A percentile compares a stretch with the other conserved stretches of the same genome.
phyloP scores from a whole-genome alignment of 208 protist genomes.

The Porcisia deanei region DNA sequence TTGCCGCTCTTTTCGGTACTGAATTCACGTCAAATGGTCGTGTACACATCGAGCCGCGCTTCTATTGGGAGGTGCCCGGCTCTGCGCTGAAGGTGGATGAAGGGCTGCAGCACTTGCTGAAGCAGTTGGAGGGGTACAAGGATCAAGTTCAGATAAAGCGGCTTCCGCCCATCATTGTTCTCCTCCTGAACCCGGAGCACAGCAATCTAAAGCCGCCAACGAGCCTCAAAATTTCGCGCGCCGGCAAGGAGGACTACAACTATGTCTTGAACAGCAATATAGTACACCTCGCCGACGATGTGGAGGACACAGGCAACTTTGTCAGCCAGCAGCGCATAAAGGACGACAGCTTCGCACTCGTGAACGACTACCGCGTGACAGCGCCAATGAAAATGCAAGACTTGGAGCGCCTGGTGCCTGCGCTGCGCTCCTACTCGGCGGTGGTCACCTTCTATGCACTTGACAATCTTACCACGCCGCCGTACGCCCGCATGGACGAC shows the following conservation, averaged over 20 bases:
- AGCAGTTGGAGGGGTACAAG: constrained; percentile 83
- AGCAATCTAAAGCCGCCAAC: constrained; percentile 82
- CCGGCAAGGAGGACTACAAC: constrained; percentile 84
- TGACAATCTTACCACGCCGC: constrained; percentile 62
- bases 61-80: constrained; percentile 89
- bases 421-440: constrained; percentile 71
- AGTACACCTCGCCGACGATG: constrained; percentile 87
- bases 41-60: constrained; percentile 77
- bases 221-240: constrained; percentile 82
- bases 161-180: constrained; percentile 88
- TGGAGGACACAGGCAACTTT: constrained; percentile 87
- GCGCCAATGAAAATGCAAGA: constrained; percentile 70
- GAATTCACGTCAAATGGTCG: constrained; percentile 78
- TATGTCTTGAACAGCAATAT: constrained; percentile 89
- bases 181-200: constrained; percentile 90
- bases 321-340: constrained; percentile 86
- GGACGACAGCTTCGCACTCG: constrained; percentile 78
- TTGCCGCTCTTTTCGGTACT: constrained; percentile 81
- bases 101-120: constrained; percentile 88
- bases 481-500: constrained; percentile 68
- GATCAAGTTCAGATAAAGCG: constrained; percentile 82
- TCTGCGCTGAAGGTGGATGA: constrained; percentile 91
- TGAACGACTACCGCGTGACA: constrained; percentile 91
- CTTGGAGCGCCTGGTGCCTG: constrained; percentile 74
- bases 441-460: constrained; percentile 88